Evolutionary conservation across 1,284 basidiomycete species (phyloP), one percentile per base, ranked within the genome.

Genomic region (Austropuccinia psidii): DNA sequence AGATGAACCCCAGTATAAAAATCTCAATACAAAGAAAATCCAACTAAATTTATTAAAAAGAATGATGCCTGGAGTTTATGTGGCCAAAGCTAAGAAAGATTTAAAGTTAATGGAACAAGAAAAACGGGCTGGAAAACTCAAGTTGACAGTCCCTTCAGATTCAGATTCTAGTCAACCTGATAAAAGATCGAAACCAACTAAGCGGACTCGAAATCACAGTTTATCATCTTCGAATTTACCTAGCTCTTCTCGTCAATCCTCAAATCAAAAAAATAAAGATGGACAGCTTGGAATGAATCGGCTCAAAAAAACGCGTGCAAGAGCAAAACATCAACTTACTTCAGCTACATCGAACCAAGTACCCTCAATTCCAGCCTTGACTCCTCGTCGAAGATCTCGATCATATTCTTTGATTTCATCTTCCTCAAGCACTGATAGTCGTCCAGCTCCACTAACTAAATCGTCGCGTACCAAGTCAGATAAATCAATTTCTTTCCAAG

Each of bases 51-150:
- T 52, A 0, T 55, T 75, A 27, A 62, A 45, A 35, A 43, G 69
- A 31, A 72, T 73, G 57, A 75, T 75, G 74, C 74, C 74, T 17
- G 49, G 35, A 19, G 68, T 62, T 21, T 73, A 58, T 66, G 74
- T 55, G 24, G 43, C 49, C 43, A 62, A 66, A 35, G 74, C 74
- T 17, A 35, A 61, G 13, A 45, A 55, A 29, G 74, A 75, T 58
- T 27, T 75, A 17, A 43, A 47, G 50, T 49, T 73, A 11, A 75
- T 75, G 69, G 31, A 58, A 47, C 39, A 35, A 58, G 67, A 75
- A 39, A 41, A 74, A 41, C 29, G 35, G 29, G 24, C 37, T 24
- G 39, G 43, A 6, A 47, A 55, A 19, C 24, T 41, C 21, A 37
- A 19, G 33, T 24, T 45, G 17, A 35, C 55, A 8, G 27, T 45